Conservation (phyloP, 2,329 filamentous ascomycete species). For the Ophiostoma angusticollis region DNA sequence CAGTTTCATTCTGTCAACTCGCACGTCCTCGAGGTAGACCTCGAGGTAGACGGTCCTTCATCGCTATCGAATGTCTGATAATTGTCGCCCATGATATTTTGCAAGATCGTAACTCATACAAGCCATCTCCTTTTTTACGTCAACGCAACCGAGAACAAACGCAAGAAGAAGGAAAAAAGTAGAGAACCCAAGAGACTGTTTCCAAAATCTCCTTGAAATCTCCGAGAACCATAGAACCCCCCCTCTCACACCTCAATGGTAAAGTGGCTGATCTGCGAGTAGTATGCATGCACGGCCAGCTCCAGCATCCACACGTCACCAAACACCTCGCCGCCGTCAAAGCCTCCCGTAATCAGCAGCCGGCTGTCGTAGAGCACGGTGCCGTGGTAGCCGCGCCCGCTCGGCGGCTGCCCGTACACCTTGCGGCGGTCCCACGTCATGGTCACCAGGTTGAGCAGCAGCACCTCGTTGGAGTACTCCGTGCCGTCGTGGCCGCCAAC, state of each 20-base stretch:
- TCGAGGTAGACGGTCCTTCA: too few relatives aligned
- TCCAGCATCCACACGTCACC: conserved; percentile 55
- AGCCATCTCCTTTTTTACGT: too few relatives aligned
- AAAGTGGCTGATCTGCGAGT: conserved; percentile 62
- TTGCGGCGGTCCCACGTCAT: conserved; percentile 61
- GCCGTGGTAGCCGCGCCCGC: conserved; percentile 54
- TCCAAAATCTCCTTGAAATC: neutral
- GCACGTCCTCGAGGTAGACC: too few relatives aligned
- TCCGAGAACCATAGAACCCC: neutral
- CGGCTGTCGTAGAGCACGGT: conserved; percentile 53
- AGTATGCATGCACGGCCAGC: conserved; percentile 57
- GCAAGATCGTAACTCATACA: too few relatives aligned
- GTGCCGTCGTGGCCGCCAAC: conserved; percentile 57
- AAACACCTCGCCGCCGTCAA: conserved; percentile 56
- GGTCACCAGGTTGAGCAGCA: conserved; percentile 56
- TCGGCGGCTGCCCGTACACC: conserved; percentile 50
- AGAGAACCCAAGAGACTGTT: neutral
- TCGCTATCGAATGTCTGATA: too few relatives aligned
- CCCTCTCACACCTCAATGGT: conserved; percentile 46
- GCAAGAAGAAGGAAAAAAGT: neutral
- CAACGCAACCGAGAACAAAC: neutral
- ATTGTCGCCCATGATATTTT: too few relatives aligned
- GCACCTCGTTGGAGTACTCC: conserved; percentile 56
- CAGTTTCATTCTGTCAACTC: too few relatives aligned
- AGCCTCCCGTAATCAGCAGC: conserved; percentile 51